phyloP scores from a whole-genome alignment of 495 filamentous ascomycete species.

The Copromyces sp. region DNA sequence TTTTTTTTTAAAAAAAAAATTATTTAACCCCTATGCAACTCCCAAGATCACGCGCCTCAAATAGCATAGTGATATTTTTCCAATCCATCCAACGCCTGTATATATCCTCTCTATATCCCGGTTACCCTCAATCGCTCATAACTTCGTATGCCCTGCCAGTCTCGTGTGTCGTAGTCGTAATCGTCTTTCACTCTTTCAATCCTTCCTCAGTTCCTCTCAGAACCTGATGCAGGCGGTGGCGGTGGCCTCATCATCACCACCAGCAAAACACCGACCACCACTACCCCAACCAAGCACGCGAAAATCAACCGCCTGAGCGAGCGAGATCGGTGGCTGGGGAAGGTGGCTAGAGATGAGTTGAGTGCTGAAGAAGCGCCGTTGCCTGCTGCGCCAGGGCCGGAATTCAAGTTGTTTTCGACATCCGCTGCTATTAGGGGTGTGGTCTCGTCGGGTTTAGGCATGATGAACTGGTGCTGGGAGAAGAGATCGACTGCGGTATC shows the following conservation, averaged over 20 bases:
- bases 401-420: background rate
- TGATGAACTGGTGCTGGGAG: background rate
- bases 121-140: background rate
- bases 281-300: background rate
- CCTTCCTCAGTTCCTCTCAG: too few species aligned
- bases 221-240: background rate
- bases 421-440: background rate
- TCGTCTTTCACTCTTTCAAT: background rate
- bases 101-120: background rate
- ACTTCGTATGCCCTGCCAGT: background rate
- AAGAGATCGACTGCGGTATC: background rate
- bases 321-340: background rate
- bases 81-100: background rate
- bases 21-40: too few species aligned
- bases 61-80: background rate
- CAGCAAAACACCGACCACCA: background rate
- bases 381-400: background rate
- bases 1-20: too few species aligned
- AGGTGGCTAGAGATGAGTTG: background rate
- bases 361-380: background rate
- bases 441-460: background rate
- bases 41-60: too few species aligned
- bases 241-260: background rate
- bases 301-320: background rate
- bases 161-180: background rate